phyloP scores from a whole-genome alignment of 2,329 filamentous ascomycete genomes.

The Myriosclerotinia curreyana region DNA sequence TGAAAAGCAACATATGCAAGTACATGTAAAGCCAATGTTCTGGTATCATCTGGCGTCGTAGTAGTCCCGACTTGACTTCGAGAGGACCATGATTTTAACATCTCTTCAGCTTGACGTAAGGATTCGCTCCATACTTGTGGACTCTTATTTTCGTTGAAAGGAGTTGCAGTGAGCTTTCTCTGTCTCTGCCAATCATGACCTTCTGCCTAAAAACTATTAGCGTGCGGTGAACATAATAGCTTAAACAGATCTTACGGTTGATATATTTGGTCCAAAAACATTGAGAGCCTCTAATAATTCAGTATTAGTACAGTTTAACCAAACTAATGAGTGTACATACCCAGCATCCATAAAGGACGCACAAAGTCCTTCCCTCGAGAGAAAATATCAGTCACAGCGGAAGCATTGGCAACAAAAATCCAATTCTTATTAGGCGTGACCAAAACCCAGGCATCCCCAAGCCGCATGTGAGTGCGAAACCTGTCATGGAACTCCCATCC shows the following conservation, averaged over 20 bases:
- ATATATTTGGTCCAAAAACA: conserved; percentile 14
- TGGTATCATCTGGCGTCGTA: conserved; percentile 4
- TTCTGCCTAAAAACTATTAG: conserved; percentile 12
- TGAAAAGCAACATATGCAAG: conserved; percentile 19
- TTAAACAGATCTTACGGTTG: conserved; percentile 9
- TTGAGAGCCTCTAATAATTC: conserved; percentile 2
- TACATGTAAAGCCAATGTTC: conserved; percentile 22
- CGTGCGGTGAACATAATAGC: background rate
- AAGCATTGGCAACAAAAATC: conserved; percentile 12
- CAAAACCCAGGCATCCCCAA: conserved; percentile 11
- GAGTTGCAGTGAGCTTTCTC: conserved; percentile 42
- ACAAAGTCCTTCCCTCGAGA: conserved; percentile 4
- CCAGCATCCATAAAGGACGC: conserved; percentile 13
- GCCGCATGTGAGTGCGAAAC: conserved; percentile 2
- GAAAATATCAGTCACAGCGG: conserved; percentile 10
- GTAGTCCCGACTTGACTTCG: background rate
- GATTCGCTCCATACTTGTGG: conserved; percentile 43
- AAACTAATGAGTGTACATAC: background rate
- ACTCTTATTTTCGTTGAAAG: conserved; percentile 46
- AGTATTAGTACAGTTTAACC: background rate
- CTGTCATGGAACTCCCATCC: conserved; percentile 18
- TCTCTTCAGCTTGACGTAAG: conserved; percentile 34
- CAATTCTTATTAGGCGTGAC: conserved; percentile 10
- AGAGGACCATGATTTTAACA: conserved; percentile 17
- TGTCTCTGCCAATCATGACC: conserved; percentile 44